Conservation (phyloP, 2,329 filamentous ascomycete genomes). For the Coniochaeta sp. region DNA sequence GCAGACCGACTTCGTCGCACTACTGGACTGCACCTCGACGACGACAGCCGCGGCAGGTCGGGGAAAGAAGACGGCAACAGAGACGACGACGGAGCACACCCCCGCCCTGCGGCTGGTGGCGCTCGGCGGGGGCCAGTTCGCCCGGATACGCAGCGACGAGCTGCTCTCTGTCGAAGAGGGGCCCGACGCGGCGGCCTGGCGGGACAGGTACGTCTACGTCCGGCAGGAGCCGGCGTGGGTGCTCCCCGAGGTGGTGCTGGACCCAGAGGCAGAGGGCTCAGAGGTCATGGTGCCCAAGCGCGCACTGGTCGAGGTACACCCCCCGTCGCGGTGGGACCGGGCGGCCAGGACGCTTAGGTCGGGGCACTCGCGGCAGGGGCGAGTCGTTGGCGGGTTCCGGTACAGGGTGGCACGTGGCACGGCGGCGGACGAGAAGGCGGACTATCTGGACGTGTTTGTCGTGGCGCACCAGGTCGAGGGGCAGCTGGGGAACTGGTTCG, state of each 20-base stretch:
- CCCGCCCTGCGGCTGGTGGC: background rate
- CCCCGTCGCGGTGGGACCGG: background rate
- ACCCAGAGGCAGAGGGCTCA: background rate
- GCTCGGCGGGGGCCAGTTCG: background rate
- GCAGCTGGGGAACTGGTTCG: background rate
- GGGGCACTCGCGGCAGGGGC: background rate
- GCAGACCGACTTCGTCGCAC: background rate
- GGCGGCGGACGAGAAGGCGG: background rate
- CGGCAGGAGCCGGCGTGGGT: background rate
- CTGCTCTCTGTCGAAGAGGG: background rate
- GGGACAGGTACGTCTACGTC: background rate
- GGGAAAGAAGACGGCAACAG: too few relatives aligned
- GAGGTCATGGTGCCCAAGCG: background rate
- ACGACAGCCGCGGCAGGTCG: too few relatives aligned
- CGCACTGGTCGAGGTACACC: background rate
- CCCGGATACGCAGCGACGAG: background rate
- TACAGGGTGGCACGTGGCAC: background rate
- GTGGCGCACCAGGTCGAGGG: background rate
- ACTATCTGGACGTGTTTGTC: background rate
- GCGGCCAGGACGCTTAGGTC: background rate
- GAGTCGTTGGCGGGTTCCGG: background rate
- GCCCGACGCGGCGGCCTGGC: background rate
- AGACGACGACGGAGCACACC: background rate
- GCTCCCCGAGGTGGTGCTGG: background rate
- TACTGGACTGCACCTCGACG: background rate